These are phyloP conservation scores for Cyclotella sp. DNA, from an alignment of 108 stramenopile species.

Conservation along the genomic window DNA sequence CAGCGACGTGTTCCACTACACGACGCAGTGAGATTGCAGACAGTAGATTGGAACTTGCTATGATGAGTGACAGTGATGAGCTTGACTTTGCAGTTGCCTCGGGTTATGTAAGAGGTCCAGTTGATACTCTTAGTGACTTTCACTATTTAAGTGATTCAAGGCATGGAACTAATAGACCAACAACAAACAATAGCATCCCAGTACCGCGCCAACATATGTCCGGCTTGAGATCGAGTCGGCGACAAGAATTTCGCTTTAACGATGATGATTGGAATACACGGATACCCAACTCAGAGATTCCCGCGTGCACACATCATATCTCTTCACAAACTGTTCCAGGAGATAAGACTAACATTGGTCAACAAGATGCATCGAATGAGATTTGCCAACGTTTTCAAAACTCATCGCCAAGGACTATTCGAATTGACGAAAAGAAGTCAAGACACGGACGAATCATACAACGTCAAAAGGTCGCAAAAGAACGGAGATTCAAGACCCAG, in stretches of 20 bases:
- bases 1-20: neutral
- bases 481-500: neutral
- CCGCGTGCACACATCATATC: neutral
- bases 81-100: constrained; percentile 31
- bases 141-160: constrained; percentile 12
- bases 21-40: neutral
- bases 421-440: neutral
- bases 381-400: neutral
- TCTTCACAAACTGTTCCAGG: neutral
- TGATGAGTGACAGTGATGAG: neutral
- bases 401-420: neutral
- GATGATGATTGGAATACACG: too few species aligned
- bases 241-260: too few species aligned
- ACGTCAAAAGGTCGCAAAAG: constrained; percentile 7
- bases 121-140: constrained; percentile 48
- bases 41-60: neutral
- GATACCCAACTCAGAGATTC: too few species aligned
- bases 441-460: neutral
- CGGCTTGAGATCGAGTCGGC: neutral
- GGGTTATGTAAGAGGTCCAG: constrained; percentile 23
- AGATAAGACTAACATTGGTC: too few species aligned
- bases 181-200: neutral
- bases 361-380: neutral
- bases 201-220: neutral
- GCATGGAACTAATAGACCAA: neutral